phyloP scores from a whole-genome alignment of 306 rosid genomes.

The Hippophae gyantsensis region DNA sequence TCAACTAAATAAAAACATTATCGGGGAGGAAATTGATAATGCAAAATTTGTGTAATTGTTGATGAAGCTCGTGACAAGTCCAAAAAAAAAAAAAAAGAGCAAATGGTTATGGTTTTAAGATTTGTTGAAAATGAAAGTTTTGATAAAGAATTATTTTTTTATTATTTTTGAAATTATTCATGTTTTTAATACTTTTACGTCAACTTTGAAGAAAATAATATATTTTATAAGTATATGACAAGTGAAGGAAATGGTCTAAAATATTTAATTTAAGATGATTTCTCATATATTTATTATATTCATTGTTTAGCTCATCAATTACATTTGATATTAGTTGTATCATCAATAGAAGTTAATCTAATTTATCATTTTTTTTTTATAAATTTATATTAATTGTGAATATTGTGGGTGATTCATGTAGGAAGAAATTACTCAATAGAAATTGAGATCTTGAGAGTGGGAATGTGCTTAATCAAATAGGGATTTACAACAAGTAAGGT shows the following conservation, averaged over 20 bases:
- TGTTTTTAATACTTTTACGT: neutral
- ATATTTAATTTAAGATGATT: no score
- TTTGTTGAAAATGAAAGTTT: neutral
- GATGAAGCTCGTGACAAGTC: conserved; percentile 7
- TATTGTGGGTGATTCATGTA: neutral
- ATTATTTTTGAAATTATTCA: neutral
- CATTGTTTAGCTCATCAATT: no score
- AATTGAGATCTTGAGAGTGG: neutral
- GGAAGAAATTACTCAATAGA: neutral
- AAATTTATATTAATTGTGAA: neutral
- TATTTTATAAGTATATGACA: neutral
- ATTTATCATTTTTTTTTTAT: neutral
- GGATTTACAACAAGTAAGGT: neutral
- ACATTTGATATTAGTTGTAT: no score
- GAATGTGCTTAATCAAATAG: neutral
- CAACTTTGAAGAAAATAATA: neutral
- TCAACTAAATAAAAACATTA: neutral
- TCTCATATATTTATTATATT: no score
- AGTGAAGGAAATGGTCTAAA: no score
- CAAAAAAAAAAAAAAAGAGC: neutral
- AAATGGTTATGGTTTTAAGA: neutral
- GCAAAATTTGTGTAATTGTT: neutral
- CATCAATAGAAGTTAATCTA: neutral
- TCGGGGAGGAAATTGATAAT: neutral
- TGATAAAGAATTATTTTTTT: neutral